Evolutionary conservation across 805 yeast species (phyloP).

Genomic region (Metschnikowia henanensis): DNA sequence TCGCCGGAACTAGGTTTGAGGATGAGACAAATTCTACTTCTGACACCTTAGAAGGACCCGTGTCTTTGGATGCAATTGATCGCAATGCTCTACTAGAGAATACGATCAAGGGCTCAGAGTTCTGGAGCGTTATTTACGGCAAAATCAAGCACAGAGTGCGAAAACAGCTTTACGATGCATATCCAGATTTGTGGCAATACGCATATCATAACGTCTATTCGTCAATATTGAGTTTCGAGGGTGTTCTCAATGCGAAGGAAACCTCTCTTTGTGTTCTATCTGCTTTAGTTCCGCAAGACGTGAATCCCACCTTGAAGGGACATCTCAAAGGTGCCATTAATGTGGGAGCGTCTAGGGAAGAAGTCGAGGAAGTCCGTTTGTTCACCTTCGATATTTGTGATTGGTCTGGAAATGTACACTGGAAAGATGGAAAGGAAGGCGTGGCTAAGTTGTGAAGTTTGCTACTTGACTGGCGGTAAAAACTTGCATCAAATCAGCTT

Average conservation of each 20-base stretch:
- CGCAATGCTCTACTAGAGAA: conserved; percentile 25
- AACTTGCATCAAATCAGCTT: too few species aligned
- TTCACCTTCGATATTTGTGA: conserved; percentile 63
- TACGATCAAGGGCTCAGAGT: conserved; percentile 53
- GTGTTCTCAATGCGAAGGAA: conserved; percentile 61
- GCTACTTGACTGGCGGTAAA: background rate
- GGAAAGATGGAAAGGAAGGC: conserved; percentile 52
- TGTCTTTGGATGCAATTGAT: conserved; percentile 32
- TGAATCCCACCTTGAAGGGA: conserved; percentile 89
- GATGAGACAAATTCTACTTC: conserved; percentile 15
- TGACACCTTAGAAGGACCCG: conserved; percentile 46
- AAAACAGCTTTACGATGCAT: conserved; percentile 66
- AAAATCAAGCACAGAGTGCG: conserved; percentile 70
- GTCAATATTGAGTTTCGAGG: conserved; percentile 70
- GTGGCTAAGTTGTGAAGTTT: conserved; percentile 49
- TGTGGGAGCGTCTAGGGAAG: conserved; percentile 67
- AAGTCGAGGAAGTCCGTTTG: conserved; percentile 57
- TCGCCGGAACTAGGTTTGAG: conserved; percentile 37
- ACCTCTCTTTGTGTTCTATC: conserved; percentile 78
- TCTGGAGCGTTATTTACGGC: conserved; percentile 76
- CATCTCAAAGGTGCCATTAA: conserved; percentile 86
- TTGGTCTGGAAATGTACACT: conserved; percentile 64
- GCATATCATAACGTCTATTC: conserved; percentile 74
- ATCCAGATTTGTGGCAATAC: conserved; percentile 82
- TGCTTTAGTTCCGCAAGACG: conserved; percentile 87